Percentiles rank a stretch among this genome's conserved stretches.
Evolutionary conservation across 169 alveolate genomes (phyloP).

Genomic region (Babesia sp.): DNA sequence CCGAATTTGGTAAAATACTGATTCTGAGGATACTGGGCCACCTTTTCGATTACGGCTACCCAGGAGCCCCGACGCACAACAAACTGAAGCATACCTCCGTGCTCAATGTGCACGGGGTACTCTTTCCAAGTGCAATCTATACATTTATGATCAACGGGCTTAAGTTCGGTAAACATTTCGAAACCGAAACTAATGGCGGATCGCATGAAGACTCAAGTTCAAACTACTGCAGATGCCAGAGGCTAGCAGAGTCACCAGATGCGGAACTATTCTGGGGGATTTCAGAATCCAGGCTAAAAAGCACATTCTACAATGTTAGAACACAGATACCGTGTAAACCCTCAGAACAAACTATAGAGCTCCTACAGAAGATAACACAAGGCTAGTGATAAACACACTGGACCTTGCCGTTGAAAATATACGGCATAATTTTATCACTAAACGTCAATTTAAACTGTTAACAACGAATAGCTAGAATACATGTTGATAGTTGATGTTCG

Average conservation of each 20-base stretch:
- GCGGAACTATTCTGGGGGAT: constrained; percentile 70
- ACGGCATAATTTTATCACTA: too few species aligned
- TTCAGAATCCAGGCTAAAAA: constrained; percentile 63
- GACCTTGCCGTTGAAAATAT: too few species aligned
- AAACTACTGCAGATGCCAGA: constrained; percentile 54
- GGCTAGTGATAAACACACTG: too few species aligned
- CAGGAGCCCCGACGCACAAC: constrained; percentile 49
- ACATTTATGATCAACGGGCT: constrained; percentile 47
- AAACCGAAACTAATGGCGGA: constrained; percentile 64
- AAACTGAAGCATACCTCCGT: constrained; percentile 61
- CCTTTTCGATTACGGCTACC: constrained; percentile 60
- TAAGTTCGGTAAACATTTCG: constrained; percentile 68
- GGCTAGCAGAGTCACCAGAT: constrained; percentile 39
- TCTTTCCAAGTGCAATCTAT: constrained; percentile 56
- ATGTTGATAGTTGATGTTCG: too few species aligned
- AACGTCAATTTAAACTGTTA: too few species aligned
- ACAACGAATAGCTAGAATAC: too few species aligned
- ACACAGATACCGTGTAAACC: constrained; percentile 52
- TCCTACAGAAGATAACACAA: neutral
- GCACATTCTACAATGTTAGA: constrained; percentile 28
- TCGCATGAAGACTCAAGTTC: constrained; percentile 69
- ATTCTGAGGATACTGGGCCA: constrained; percentile 48
- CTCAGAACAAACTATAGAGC: constrained; percentile 20
- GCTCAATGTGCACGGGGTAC: constrained; percentile 51
- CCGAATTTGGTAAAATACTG: constrained; percentile 56